Evolutionary conservation across 352 stramenopile genomes (phyloP), one percentile per base, ranked within the genome.

Genomic region (Globisporangium polare): DNA sequence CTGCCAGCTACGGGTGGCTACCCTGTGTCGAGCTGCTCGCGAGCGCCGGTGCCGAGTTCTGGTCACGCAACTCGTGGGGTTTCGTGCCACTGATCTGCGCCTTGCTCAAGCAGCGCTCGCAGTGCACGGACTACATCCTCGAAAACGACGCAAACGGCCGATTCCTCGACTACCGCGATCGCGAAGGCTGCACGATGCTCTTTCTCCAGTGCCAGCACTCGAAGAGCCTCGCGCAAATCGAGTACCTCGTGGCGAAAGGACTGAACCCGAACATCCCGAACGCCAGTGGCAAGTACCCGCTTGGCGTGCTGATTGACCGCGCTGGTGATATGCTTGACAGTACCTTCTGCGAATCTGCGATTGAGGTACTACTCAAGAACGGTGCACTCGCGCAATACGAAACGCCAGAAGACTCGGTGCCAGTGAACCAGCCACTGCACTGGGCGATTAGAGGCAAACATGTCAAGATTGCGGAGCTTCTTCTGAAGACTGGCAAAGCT

Each of bases 1-100:
- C 82, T 6, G 84, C 84, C 7, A 87, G 75, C 49, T 93, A 93
- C 39, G 83, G 83, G 5, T 93, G 81, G 80, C 65, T 73, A n/a
- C 90, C 83, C 6, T 86, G 83, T 26, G 50, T 93, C 13, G 67
- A 81, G 42, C 55, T 93, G 6, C 63, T 93, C 8, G 69, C 68
- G 0, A 70, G 78, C 33, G 67, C 78, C 0, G 79, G 78, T 9
- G 80, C 81, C 2, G 81, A 89, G 37, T 71, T 89, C 31, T 93
- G 81, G 83, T 60, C 72, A 0, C 75, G 75, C 24, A 93, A 93
- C 60, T 73, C 78, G 17, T 93, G 83, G 83, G 83, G 83, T 0
- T 90, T 91, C 42, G 75, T 88, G 8, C 81, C 83, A 3, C 71
- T 93, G 7, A 83, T 78, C 4, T 90, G 82, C 12, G 81, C 83